Percentiles rank a stretch among this genome's conserved stretches.
phyloP scores from a whole-genome alignment of 257 asterid genomes.

The Solanum dulcamara region DNA sequence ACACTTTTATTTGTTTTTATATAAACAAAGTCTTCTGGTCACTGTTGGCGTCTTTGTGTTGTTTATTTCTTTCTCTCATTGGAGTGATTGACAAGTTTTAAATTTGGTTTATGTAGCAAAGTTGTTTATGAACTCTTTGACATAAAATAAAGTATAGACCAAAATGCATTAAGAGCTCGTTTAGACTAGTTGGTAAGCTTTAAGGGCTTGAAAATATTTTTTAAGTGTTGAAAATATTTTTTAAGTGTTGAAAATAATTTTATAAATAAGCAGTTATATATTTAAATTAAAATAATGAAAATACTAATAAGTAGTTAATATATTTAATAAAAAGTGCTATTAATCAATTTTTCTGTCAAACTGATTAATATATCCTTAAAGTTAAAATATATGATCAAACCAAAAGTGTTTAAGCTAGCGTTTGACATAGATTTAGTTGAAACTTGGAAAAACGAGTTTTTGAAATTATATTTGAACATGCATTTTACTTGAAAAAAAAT shows the following conservation, averaged over 20 bases:
- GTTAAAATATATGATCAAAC: too few relatives aligned
- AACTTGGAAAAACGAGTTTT: neutral
- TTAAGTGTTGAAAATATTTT: too few relatives aligned
- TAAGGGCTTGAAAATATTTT: neutral
- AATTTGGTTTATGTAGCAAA: neutral
- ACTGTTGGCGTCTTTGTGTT: neutral
- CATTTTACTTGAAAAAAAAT: neutral
- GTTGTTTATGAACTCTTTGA: neutral
- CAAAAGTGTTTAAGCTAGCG: neutral
- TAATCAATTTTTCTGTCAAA: neutral
- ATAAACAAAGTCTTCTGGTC: neutral
- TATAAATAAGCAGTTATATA: neutral
- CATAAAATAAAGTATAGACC: neutral
- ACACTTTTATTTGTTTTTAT: neutral
- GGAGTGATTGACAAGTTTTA: neutral
- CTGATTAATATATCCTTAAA: neutral
- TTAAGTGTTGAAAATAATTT: neutral
- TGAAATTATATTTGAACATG: too few relatives aligned
- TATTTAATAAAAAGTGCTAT: too few relatives aligned
- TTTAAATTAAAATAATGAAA: neutral
- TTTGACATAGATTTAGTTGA: neutral
- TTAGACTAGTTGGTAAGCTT: neutral
- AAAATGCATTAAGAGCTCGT: neutral
- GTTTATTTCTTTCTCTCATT: neutral
- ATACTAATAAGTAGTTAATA: too few relatives aligned